Conservation (phyloP, 805 yeast genomes). For the Metschnikowia henanensis region DNA sequence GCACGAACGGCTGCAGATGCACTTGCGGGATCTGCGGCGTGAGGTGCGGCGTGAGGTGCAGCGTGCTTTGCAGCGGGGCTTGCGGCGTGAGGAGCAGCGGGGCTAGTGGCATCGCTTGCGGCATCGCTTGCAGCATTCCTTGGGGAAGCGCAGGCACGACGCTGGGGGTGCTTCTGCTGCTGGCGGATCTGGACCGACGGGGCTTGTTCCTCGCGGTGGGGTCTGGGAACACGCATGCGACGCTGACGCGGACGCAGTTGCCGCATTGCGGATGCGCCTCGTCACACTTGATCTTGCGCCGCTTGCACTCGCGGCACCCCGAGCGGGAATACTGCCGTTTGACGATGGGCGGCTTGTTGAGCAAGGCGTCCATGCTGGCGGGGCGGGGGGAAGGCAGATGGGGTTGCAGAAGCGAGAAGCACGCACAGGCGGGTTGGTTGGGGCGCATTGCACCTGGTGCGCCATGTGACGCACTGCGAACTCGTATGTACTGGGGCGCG, state of each 20-base stretch:
- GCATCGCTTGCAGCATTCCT: too few species aligned
- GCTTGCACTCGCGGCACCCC: slow-evolving; percentile 23
- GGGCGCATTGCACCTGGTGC: slow-evolving; percentile 6
- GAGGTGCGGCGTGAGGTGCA: too few species aligned
- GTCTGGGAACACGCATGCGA: slow-evolving; percentile 15
- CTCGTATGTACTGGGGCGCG: background rate
- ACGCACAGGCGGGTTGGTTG: background rate
- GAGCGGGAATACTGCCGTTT: slow-evolving; percentile 21
- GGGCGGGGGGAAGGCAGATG: background rate
- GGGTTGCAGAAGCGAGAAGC: background rate
- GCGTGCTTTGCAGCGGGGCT: too few species aligned
- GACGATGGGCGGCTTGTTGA: slow-evolving; percentile 8
- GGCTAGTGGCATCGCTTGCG: too few species aligned
- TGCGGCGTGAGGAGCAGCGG: too few species aligned
- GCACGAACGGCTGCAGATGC: background rate
- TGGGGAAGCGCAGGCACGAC: too few species aligned
- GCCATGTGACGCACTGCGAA: slow-evolving; percentile 9
- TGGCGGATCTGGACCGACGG: slow-evolving; percentile 6
- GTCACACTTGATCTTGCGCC: slow-evolving; percentile 22
- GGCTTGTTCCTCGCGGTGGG: slow-evolving; percentile 12
- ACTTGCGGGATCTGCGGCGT: background rate
- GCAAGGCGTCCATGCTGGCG: slow-evolving; percentile 7
- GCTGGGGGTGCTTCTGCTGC: background rate
- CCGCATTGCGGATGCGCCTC: slow-evolving; percentile 20
- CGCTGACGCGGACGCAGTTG: slow-evolving; percentile 15